These are phyloP conservation scores for Pichia occidentalis DNA, from an alignment of 805 yeast genomes.

Conservation along the genomic window DNA sequence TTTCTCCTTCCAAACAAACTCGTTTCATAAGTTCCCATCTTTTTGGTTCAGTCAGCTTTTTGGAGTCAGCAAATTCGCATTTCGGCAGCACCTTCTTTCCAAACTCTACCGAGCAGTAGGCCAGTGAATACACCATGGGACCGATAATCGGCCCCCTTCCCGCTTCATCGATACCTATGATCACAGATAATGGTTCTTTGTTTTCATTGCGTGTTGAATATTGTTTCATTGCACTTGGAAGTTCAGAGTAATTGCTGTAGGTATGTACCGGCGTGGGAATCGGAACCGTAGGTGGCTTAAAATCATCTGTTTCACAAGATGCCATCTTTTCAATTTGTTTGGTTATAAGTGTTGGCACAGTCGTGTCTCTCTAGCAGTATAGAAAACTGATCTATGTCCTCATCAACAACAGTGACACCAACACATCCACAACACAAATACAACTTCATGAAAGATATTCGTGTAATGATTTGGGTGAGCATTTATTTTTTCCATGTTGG, in stretches of 20 bases:
- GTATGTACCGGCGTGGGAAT: constrained; percentile 5
- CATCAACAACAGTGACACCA: too few species aligned
- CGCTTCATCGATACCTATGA: constrained; percentile 95
- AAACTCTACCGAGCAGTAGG: constrained; percentile 61
- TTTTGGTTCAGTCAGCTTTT: constrained; percentile 66
- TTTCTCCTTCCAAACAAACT: constrained; percentile 47
- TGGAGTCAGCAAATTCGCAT: constrained; percentile 91
- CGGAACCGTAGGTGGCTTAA: constrained; percentile 9
- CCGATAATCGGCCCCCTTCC: constrained; percentile 98
- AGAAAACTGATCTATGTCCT: too few species aligned
- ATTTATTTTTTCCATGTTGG: too few species aligned
- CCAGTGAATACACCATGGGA: constrained; percentile 93
- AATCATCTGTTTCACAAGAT: too few species aligned
- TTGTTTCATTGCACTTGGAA: constrained; percentile 4
- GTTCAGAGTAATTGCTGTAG: constrained; percentile 1
- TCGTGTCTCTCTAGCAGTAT: too few species aligned
- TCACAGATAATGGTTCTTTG: constrained; percentile 12
- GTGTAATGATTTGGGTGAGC: too few species aligned
- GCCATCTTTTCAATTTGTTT: too few species aligned
- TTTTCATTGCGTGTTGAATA: too few species aligned
- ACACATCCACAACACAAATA: too few species aligned
- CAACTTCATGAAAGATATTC: too few species aligned
- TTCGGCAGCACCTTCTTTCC: constrained; percentile 39
- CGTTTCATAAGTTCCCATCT: constrained; percentile 56
- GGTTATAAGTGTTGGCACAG: too few species aligned